Conservation (phyloP, 2,329 filamentous ascomycete genomes). For the Pezicula neosporulosa region DNA sequence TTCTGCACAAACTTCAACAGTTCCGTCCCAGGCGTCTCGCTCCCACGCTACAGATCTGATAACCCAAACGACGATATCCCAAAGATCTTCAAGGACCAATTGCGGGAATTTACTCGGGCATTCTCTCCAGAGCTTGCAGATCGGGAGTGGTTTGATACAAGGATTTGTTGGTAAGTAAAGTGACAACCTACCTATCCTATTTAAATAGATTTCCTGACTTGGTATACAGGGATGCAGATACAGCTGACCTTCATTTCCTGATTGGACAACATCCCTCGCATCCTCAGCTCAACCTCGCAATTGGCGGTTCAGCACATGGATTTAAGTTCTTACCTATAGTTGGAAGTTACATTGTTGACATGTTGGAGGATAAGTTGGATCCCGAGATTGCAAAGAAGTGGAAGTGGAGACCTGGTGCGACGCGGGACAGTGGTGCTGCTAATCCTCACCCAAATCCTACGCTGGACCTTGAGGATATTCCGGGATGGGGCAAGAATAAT, state of each 20-base stretch:
- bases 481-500: background rate
- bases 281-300: constrained; percentile 37
- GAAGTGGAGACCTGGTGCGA: constrained; percentile 33
- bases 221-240: constrained; percentile 56
- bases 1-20: background rate
- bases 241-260: constrained; percentile 54
- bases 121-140: background rate
- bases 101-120: background rate
- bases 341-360: constrained; percentile 34
- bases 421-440: background rate
- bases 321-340: constrained; percentile 42
- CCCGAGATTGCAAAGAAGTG: constrained; percentile 43
- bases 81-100: background rate
- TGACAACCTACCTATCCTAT: constrained; percentile 2
- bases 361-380: constrained; percentile 28
- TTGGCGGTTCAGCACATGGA: constrained; percentile 38
- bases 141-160: background rate
- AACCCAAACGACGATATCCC: background rate
- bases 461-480: background rate
- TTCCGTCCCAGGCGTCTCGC: background rate
- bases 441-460: background rate
- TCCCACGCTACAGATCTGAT: background rate
- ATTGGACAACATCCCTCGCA: constrained; percentile 47
- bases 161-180: background rate
- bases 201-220: constrained; percentile 45